Evolutionary conservation across 2,329 filamentous ascomycete genomes (phyloP).

Genomic region (Aureobasidium sp.): DNA sequence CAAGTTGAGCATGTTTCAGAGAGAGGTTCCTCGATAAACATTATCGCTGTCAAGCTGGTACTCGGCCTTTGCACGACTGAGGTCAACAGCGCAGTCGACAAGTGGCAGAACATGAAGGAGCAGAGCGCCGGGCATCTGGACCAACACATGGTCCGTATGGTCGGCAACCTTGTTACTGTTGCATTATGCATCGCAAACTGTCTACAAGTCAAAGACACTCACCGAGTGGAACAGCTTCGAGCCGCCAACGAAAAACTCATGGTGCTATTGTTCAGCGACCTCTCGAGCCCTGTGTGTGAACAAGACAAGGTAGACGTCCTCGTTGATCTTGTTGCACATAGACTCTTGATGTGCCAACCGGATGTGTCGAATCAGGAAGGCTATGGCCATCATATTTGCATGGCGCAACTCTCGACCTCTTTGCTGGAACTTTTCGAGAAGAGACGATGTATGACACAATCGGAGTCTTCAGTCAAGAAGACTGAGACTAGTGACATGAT

Average conservation of each 20-base stretch:
- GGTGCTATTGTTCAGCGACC: conserved; percentile 29
- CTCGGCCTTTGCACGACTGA: conserved; percentile 12
- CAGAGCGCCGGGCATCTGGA: conserved; percentile 30
- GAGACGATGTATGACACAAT: background rate
- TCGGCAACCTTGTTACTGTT: conserved; percentile 44
- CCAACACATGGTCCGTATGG: conserved; percentile 43
- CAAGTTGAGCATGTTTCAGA: background rate
- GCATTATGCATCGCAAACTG: conserved; percentile 29
- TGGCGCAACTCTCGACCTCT: background rate
- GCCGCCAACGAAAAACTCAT: conserved; percentile 24
- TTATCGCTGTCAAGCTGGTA: background rate
- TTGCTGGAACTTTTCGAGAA: background rate
- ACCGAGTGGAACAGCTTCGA: conserved; percentile 25
- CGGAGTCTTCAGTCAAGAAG: background rate
- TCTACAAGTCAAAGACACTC: conserved; percentile 23
- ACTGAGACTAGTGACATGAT: conserved; percentile 11
- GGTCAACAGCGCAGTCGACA: background rate
- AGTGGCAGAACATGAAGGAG: conserved; percentile 8
- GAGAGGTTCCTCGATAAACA: background rate
- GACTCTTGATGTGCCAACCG: background rate
- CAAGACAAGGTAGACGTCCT: conserved; percentile 39
- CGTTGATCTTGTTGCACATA: conserved; percentile 30
- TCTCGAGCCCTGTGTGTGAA: conserved; percentile 33
- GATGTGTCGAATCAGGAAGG: background rate
- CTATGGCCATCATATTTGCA: background rate